Evolutionary conservation across 441 rosid species (phyloP).

Genomic region (Pelargonium myrrhifolium): DNA sequence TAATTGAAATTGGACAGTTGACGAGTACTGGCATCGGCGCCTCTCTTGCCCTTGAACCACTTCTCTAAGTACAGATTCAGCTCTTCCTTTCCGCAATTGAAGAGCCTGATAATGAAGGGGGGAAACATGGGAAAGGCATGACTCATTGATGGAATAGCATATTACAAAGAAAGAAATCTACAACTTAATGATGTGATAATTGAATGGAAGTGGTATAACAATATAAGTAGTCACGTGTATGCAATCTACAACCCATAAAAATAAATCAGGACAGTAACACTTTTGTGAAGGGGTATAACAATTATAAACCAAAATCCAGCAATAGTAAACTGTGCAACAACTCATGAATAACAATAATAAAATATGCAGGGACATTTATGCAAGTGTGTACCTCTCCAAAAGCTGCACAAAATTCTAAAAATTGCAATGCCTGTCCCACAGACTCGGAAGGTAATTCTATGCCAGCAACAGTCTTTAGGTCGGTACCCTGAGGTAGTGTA

Average conservation of each 20-base stretch:
- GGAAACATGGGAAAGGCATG: too few relatives aligned
- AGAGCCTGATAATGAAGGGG: constrained; percentile 36
- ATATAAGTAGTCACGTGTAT: too few relatives aligned
- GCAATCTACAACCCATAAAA: too few relatives aligned
- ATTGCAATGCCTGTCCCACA: constrained; percentile 54
- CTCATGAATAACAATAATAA: background rate
- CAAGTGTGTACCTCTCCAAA: constrained; percentile 45
- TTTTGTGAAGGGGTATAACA: background rate
- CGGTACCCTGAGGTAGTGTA: constrained; percentile 42
- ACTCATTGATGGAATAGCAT: too few relatives aligned
- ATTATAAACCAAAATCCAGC: background rate
- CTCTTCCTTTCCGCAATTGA: constrained; percentile 60
- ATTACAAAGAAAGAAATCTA: too few relatives aligned
- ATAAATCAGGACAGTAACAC: background rate
- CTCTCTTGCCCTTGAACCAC: constrained; percentile 40
- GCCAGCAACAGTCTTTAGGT: constrained; percentile 39
- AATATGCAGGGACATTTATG: constrained; percentile 6
- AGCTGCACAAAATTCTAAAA: constrained; percentile 62
- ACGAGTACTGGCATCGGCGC: constrained; percentile 36
- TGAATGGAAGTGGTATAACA: too few relatives aligned
- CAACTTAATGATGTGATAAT: too few relatives aligned
- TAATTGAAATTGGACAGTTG: constrained; percentile 43
- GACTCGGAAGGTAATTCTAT: constrained; percentile 39
- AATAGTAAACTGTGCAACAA: background rate
- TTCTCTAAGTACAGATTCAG: constrained; percentile 56